Conservation (phyloP, 306 rosid genomes). For the Fagus crenata region DNA sequence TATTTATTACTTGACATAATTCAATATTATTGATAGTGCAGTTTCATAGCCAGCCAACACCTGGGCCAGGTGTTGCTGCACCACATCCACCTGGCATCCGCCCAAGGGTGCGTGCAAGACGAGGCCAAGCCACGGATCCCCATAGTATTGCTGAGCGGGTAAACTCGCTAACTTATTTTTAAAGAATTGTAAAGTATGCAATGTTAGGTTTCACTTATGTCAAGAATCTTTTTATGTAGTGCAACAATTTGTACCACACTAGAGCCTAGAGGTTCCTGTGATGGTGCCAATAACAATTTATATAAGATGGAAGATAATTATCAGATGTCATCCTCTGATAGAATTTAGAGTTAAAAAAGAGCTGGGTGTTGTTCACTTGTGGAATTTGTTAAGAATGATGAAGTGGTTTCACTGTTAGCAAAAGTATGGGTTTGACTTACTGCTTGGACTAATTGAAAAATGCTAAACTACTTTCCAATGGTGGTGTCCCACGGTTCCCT, state of each 20-base stretch:
- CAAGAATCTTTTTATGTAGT: too few species aligned
- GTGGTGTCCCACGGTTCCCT: too few species aligned
- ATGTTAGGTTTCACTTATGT: neutral
- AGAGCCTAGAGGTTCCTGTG: too few species aligned
- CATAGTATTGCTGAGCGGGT: conserved; percentile 98
- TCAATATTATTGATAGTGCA: too few species aligned
- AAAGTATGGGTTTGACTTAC: neutral
- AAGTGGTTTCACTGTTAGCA: neutral
- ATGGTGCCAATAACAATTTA: too few species aligned
- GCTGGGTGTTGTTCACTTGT: neutral
- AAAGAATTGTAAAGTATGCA: neutral
- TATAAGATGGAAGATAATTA: too few species aligned
- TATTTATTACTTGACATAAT: too few species aligned
- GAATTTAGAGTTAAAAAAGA: neutral
- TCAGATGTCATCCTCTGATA: too few species aligned
- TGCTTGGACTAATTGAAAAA: neutral
- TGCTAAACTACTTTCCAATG: too few species aligned
- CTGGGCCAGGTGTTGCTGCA: conserved; percentile 27
- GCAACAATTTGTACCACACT: too few species aligned
- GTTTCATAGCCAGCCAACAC: too few species aligned
- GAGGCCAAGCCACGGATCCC: conserved; percentile 99
- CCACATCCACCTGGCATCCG: conserved; percentile 69
- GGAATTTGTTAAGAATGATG: neutral
- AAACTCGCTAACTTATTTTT: conserved; percentile 9
- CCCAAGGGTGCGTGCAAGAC: conserved; percentile 92